Conservation (phyloP, 2,329 filamentous ascomycete genomes). For the Aphanocladium album region DNA sequence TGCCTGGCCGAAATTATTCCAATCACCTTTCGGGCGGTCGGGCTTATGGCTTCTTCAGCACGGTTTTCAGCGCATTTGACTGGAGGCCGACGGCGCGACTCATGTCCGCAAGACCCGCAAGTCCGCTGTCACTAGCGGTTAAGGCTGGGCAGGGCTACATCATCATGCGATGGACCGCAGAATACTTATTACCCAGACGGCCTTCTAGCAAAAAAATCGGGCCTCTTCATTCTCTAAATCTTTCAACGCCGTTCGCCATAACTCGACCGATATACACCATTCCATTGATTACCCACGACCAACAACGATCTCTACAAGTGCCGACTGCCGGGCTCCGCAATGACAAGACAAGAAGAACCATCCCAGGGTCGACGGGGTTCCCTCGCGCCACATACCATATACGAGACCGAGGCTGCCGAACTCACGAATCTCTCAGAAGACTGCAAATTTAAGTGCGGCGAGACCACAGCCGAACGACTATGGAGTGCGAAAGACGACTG, state of each 20-base stretch:
- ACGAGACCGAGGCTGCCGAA: conserved; percentile 21
- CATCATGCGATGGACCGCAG: conserved; percentile 14
- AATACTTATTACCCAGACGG: not conserved
- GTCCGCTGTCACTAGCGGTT: not conserved
- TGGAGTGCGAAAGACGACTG: conserved; percentile 23
- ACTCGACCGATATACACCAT: not conserved
- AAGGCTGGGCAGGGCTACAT: conserved; percentile 20
- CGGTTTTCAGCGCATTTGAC: no score
- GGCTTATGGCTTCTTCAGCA: not conserved
- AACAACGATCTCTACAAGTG: not conserved
- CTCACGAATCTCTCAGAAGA: conserved; percentile 15
- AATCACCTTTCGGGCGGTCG: not conserved
- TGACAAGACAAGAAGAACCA: not conserved
- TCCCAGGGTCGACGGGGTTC: not conserved
- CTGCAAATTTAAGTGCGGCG: conserved; percentile 26
- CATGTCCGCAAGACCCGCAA: conserved; percentile 6
- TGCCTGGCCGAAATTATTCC: no score
- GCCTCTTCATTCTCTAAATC: not conserved
- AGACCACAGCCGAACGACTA: conserved; percentile 25
- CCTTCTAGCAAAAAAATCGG: not conserved
- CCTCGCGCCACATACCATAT: conserved; percentile 15
- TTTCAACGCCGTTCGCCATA: not conserved
- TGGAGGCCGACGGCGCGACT: conserved; percentile 4
- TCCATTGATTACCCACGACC: not conserved
- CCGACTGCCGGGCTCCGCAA: not conserved